Base-by-base conservation (phyloP, 2,329 filamentous ascomycete genomes). In the Venturia aucupariae region DNA sequence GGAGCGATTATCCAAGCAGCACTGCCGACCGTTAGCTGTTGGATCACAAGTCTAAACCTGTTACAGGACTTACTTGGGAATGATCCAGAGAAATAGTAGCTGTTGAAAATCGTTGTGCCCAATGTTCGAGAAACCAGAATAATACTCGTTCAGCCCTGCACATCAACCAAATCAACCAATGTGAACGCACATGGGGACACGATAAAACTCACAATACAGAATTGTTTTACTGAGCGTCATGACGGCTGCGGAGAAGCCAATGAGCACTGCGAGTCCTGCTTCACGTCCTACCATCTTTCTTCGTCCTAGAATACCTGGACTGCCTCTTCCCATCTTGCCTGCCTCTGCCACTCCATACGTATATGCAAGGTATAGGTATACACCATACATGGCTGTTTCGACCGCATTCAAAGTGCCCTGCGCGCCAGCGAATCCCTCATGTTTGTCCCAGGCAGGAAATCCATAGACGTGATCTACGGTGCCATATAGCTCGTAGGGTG, bases 391-490 rank as follows among this genome's bases (percentile, higher is more conserved):
- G 41, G 78, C 65, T 3, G 84, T 86, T 80, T 94, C 90, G 63
- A 90, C 69, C 7, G 84, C 74, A 71, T 93, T 94, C 68, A 92
- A 72, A 7, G 79, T 70, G 35, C 82, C 83, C 80, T 96, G 91
- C 44, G 90, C 90, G 51, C 82, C 84, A 0, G 89, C 90, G 76
- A 95, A 96, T 42, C 91, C 90, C 72, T 86, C 86, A 27, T 80
- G 75, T 19, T 80, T 80, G 66, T 89, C 77, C 73, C 83, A 90
- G 4, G 88, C 87, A 70, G 87, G 86, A 79, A 83, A 87, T 48
- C 91, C 90, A 77, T 96, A 96, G 39, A 93, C 81, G 74, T 92
- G 81, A 76, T 96, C 92, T 68, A 96, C 80, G 61, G 81, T 78
- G 65, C 88, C 90, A 77, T 96, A 96, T 1, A 95, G 84, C 71